Percentiles rank a stretch among this genome's conserved stretches.
phyloP scores from a whole-genome alignment of 148 eudicot genomes.

The Salicornia ramosissima region DNA sequence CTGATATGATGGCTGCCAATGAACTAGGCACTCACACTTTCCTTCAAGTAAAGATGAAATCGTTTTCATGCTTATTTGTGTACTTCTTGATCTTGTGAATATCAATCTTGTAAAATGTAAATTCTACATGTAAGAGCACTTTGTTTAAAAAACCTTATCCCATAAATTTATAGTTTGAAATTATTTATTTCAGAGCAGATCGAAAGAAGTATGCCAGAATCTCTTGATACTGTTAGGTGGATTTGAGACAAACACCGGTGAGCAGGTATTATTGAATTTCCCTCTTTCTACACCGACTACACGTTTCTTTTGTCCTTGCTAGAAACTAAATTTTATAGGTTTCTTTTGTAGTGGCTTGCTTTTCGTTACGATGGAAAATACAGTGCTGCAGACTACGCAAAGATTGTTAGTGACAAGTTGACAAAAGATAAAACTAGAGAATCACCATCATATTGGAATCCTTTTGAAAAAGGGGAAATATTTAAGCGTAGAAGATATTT shows the following conservation, averaged over 20 bases:
- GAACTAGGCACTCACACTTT: slow-evolving; percentile 72
- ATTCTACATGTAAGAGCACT: slow-evolving; percentile 3
- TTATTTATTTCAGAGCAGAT: slow-evolving; percentile 47
- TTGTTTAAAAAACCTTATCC: neutral
- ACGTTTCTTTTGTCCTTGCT: neutral
- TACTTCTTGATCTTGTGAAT: neutral
- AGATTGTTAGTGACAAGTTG: slow-evolving; percentile 56
- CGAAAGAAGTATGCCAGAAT: slow-evolving; percentile 44
- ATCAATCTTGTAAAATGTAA: neutral
- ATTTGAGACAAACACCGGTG: slow-evolving; percentile 92
- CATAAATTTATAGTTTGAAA: neutral
- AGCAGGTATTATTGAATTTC: slow-evolving; percentile 60
- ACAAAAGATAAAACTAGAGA: slow-evolving; percentile 35
- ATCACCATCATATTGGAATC: slow-evolving; percentile 68
- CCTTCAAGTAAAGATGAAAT: slow-evolving; percentile 55
- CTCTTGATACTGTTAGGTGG: slow-evolving; percentile 72
- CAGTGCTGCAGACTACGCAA: slow-evolving; percentile 89
- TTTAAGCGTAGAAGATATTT: slow-evolving; percentile 71
- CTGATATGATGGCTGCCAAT: slow-evolving; percentile 98
- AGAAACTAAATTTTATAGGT: slow-evolving; percentile 1
- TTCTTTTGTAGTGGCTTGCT: slow-evolving; percentile 82
- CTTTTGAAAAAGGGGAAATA: slow-evolving; percentile 50
- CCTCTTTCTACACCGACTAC: neutral
- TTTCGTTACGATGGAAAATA: slow-evolving; percentile 78
- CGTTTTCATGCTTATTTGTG: neutral